Conservation (phyloP, 352 stramenopile species). For the Phytophthora pistaciae region DNA sequence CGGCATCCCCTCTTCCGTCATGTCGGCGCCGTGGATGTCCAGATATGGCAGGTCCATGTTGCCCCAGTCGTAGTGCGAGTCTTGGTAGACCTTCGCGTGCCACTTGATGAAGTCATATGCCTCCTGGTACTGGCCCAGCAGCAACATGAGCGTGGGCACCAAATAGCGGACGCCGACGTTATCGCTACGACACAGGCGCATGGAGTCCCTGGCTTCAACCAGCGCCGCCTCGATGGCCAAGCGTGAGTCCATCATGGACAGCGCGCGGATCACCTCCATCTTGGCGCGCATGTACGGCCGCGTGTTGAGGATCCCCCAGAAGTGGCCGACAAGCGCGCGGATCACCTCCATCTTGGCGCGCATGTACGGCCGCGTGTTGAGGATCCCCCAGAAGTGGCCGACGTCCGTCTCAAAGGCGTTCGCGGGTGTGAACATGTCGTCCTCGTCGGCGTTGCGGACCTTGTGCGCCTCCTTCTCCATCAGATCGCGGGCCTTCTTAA, state of each 20-base stretch:
- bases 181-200: neutral
- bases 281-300: neutral
- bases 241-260: neutral
- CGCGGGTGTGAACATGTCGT: neutral
- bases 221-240: neutral
- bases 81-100: neutral
- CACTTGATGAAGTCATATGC: constrained; percentile 1
- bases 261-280: neutral
- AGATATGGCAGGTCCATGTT: neutral
- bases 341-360: neutral
- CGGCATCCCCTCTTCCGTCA: neutral
- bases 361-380: neutral
- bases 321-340: too few relatives aligned
- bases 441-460: neutral
- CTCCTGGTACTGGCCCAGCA: neutral
- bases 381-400: neutral
- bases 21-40: neutral
- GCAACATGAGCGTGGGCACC: neutral
- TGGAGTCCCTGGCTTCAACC: neutral
- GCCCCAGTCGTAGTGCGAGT: constrained; percentile 1
- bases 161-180: neutral
- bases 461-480: neutral
- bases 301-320: neutral
- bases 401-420: neutral
- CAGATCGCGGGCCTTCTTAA: neutral